phyloP scores from a whole-genome alignment of 768 basidiomycete genomes.

The Amanita inopinata region DNA sequence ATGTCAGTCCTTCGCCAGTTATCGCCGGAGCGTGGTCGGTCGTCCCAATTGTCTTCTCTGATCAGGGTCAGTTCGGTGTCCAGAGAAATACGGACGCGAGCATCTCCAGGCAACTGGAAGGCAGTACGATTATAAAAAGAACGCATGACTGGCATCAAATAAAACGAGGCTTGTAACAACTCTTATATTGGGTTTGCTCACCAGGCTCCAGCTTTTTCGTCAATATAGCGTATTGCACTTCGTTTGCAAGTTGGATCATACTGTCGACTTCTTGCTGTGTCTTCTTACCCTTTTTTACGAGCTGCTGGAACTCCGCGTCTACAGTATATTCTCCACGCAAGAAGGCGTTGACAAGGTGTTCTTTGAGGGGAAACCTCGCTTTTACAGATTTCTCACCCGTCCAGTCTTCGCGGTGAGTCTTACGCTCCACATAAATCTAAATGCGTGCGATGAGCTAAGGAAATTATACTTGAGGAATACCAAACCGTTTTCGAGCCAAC shows the following conservation, averaged over 20 bases:
- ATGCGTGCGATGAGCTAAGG: neutral
- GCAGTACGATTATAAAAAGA: slow-evolving; percentile 99
- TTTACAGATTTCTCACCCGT: slow-evolving; percentile 99
- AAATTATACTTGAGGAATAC: neutral
- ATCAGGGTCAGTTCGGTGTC: slow-evolving; percentile 94
- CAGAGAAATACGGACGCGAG: slow-evolving; percentile 95
- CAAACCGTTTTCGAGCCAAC: slow-evolving; percentile 64
- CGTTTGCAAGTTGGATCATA: slow-evolving; percentile 95
- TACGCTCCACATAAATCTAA: slow-evolving; percentile 82
- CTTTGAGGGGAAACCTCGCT: slow-evolving; percentile 91
- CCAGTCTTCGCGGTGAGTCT: slow-evolving; percentile 97
- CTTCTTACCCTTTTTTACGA: slow-evolving; percentile 89
- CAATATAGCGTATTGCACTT: slow-evolving; percentile 87
- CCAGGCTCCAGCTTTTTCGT: slow-evolving; percentile 78
- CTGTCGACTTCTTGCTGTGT: slow-evolving; percentile 80
- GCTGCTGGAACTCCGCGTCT: slow-evolving; percentile 84
- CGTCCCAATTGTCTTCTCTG: slow-evolving; percentile 97
- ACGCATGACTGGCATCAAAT: slow-evolving; percentile 60
- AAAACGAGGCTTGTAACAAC: neutral
- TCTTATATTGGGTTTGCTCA: slow-evolving; percentile 23
- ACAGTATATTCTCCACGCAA: slow-evolving; percentile 84
- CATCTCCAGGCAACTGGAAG: slow-evolving; percentile 97
- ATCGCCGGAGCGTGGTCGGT: slow-evolving; percentile 55
- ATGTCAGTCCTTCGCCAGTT: slow-evolving; percentile 96
- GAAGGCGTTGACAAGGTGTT: slow-evolving; percentile 88